Percentiles rank a stretch among this genome's conserved stretches.
Evolutionary conservation across 352 stramenopile species (phyloP).

Genomic region (Pseudoperonospora humuli): DNA sequence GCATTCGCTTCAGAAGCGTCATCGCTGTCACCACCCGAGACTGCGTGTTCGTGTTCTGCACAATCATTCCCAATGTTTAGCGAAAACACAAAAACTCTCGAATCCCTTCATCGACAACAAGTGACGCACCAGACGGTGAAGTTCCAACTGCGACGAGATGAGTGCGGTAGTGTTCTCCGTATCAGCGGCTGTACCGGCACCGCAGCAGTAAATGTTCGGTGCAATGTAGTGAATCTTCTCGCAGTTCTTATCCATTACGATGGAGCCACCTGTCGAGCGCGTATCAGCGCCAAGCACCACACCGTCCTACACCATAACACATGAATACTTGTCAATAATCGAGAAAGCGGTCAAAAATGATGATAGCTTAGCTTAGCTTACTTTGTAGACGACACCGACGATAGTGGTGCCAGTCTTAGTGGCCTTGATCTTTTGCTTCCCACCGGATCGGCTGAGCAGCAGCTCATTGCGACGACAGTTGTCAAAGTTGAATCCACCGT

Average conservation of each 20-base stretch:
- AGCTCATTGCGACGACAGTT: constrained; percentile 90
- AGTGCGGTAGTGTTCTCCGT: constrained; percentile 90
- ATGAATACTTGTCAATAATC: not conserved
- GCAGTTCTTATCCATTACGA: constrained; percentile 99
- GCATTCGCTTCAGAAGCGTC: constrained; percentile 94
- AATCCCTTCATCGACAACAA: not conserved
- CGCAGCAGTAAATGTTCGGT: constrained; percentile 99
- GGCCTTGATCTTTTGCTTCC: constrained; percentile 59
- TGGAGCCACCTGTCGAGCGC: constrained; percentile 91
- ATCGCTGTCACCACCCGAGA: constrained; percentile 95
- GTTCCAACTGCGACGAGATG: constrained; percentile 90
- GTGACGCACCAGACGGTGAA: constrained; percentile 87
- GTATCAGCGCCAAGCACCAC: constrained; percentile 97
- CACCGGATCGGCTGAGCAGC: constrained; percentile 48
- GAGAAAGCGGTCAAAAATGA: too few species aligned
- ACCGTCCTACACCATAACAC: constrained; percentile 50
- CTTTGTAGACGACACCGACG: constrained; percentile 93
- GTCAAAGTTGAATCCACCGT: constrained; percentile 90
- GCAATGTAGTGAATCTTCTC: constrained; percentile 99
- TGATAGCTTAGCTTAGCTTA: too few species aligned
- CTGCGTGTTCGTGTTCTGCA: constrained; percentile 70
- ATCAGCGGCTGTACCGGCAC: constrained; percentile 95
- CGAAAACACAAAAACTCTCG: not conserved
- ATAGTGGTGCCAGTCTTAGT: constrained; percentile 97
- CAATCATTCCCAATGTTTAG: too few species aligned